Evolutionary conservation across 345 rosid species (phyloP).

Genomic region (Dovyalis caffra): DNA sequence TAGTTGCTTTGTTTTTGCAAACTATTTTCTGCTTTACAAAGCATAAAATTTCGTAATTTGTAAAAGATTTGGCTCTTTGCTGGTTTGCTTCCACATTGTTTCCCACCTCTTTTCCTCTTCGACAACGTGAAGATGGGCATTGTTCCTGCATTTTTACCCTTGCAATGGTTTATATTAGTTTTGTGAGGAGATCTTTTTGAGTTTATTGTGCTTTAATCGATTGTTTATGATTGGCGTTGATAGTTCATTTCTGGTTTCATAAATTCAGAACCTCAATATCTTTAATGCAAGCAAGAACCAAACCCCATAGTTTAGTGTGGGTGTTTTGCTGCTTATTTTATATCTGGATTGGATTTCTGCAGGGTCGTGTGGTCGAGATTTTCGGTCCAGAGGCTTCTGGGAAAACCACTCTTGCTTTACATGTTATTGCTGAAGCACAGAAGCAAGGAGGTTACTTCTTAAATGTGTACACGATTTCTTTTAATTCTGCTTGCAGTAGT

Average conservation of each 20-base stretch:
- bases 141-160: background rate
- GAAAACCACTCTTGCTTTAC: constrained; percentile 93
- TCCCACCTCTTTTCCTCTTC: background rate
- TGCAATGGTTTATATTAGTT: too few relatives aligned
- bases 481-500: background rate
- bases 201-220: background rate
- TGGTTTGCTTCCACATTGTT: background rate
- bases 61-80: background rate
- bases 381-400: constrained; percentile 99
- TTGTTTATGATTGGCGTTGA: background rate
- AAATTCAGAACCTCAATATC: background rate
- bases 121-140: background rate
- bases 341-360: constrained; percentile 14
- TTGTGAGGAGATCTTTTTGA: background rate
- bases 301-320: background rate
- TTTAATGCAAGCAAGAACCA: background rate
- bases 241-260: background rate
- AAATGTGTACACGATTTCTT: background rate
- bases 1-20: background rate
- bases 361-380: constrained; percentile 98
- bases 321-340: constrained; percentile 17
- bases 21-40: background rate
- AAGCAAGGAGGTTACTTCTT: constrained; percentile 79
- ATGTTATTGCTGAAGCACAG: constrained; percentile 96
- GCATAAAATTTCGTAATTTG: background rate